phyloP scores from a whole-genome alignment of 2,329 filamentous ascomycete genomes.

The Huntiella decipiens region DNA sequence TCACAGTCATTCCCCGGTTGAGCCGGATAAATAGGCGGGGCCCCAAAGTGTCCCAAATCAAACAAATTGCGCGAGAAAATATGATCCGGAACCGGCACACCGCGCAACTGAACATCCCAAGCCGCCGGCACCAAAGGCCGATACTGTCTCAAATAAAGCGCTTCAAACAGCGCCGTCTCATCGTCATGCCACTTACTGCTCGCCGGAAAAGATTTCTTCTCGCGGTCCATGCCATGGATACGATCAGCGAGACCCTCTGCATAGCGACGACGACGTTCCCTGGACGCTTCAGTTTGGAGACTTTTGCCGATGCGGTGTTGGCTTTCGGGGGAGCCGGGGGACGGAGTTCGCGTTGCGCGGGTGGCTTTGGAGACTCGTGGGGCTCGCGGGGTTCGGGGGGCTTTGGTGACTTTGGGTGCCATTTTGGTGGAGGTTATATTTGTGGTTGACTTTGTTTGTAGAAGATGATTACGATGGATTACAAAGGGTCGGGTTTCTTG shows the following conservation, averaged over 20 bases:
- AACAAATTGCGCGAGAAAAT: conserved; percentile 17
- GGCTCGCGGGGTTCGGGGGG: conserved; percentile 13
- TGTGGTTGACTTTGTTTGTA: too few species aligned
- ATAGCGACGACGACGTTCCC: conserved; percentile 3
- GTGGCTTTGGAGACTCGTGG: conserved; percentile 7
- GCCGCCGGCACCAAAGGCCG: conserved; percentile 22
- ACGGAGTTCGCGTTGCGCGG: background rate
- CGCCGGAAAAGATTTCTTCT: conserved; percentile 24
- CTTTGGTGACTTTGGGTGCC: background rate
- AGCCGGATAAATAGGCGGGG: conserved; percentile 22
- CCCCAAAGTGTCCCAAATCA: conserved; percentile 15
- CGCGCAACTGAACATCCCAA: conserved; percentile 16
- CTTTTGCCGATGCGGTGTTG: background rate
- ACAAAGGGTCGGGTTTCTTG: too few species aligned
- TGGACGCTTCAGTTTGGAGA: background rate
- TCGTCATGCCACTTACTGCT: conserved; percentile 31
- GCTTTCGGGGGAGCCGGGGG: background rate
- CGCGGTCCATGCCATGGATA: conserved; percentile 23
- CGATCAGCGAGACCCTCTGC: conserved; percentile 6
- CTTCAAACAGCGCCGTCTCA: conserved; percentile 27
- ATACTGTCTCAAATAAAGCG: conserved; percentile 23
- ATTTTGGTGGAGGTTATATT: too few species aligned
- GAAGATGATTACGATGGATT: too few species aligned
- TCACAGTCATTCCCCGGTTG: conserved; percentile 18
- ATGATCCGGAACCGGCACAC: conserved; percentile 20